phyloP scores from a whole-genome alignment of 805 yeast species.

The Metschnikowia proteae region DNA sequence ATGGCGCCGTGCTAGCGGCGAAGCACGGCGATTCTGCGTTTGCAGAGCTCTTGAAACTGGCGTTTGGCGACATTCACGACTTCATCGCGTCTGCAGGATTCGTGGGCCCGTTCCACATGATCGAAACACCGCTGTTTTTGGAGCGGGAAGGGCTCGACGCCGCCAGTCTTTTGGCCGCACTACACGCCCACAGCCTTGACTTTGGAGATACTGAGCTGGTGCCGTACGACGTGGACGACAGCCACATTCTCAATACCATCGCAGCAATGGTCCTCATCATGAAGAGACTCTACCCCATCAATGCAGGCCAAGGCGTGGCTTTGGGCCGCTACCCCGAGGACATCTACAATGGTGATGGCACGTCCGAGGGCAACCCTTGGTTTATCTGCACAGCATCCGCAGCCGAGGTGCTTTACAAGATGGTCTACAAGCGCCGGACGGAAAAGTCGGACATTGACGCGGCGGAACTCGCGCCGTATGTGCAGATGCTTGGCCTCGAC shows the following conservation, averaged over 20 bases:
- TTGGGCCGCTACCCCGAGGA: conserved; percentile 95
- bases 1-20: conserved; percentile 46
- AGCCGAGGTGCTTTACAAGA: conserved; percentile 56
- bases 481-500: conserved; percentile 4
- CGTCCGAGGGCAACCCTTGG: conserved; percentile 91
- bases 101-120: conserved; percentile 12
- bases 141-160: conserved; percentile 72
- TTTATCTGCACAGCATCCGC: conserved; percentile 73
- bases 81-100: conserved; percentile 43
- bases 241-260: conserved; percentile 59
- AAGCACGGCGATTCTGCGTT: conserved; percentile 10
- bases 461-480: conserved; percentile 22
- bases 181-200: conserved; percentile 47
- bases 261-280: conserved; percentile 60
- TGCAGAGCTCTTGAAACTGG: neutral
- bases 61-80: conserved; percentile 31
- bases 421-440: conserved; percentile 43
- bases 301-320: conserved; percentile 58
- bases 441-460: conserved; percentile 39
- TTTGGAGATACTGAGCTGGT: conserved; percentile 29
- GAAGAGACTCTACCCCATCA: conserved; percentile 75
- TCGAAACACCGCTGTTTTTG: conserved; percentile 58
- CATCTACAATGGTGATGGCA: conserved; percentile 69
- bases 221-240: conserved; percentile 62
- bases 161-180: conserved; percentile 58